Evolutionary conservation across 192 early-diverging fungal genomes (phyloP), one percentile per base, ranked within the genome.

Genomic region (Phycomyces blakesleeanus): DNA sequence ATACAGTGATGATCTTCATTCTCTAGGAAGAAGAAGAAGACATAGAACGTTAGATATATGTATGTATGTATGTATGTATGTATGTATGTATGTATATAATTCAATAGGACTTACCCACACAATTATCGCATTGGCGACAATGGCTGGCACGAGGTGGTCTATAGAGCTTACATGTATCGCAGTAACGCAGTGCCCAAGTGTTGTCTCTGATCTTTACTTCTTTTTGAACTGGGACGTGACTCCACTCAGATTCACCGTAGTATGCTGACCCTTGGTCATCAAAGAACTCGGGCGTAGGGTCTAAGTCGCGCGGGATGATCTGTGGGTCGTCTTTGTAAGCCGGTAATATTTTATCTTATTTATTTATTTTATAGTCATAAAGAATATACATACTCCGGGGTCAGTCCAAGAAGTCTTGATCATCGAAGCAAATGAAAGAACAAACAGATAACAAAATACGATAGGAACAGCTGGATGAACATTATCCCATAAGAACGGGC

Each of bases 1-100:
- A 92, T 87, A 68, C 96, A 98, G 72, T 98, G 92, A 69, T 94
- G 91, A 72, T 93, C 90, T 61, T 86, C 85, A 61, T 85, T 83
- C 66, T 91, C 89, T 84, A 57, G 20, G 53, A n/a, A n/a, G n/a
- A n/a, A n/a, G n/a, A n/a, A n/a, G n/a, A n/a, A n/a, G n/a, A n/a
- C n/a, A n/a, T n/a, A n/a, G n/a, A n/a, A n/a, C n/a, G 26, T 47
- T 54, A 5, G 10, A 37, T n/a, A 54, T 50, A 21, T 11, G 12
- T 10, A 11, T 25, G 1, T 9, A 55, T 21, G 5, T 12, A 29
- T 26, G 1, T 54, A 18, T 18, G 40, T 64, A n/a, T 40, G 37
- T 37, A 64, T 34, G 0, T 26, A 2, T 25, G 0, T 26, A 14
- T 14, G n/a, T 22, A n/a, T 55, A 22, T 15, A 26, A 18, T 8